Percentiles rank a stretch among this genome's conserved stretches.
These are phyloP conservation scores for Talaromyces piceae DNA, from an alignment of 2,329 filamentous ascomycete genomes.

Conservation along the genomic window DNA sequence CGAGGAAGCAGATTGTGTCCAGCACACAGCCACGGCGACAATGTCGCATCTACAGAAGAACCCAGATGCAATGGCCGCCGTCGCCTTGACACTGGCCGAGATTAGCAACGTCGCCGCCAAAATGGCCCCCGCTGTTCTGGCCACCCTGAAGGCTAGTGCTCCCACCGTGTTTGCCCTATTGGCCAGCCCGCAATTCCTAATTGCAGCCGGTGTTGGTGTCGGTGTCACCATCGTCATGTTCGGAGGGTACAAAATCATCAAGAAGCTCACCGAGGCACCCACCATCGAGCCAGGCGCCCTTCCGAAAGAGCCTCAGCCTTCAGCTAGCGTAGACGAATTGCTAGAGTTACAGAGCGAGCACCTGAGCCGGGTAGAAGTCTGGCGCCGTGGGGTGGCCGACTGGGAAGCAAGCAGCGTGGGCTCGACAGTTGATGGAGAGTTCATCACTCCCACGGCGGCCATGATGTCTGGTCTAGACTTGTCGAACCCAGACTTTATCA, in stretches of 20 bases:
- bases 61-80: slow-evolving; percentile 86
- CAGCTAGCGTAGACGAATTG: slow-evolving; percentile 47
- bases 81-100: slow-evolving; percentile 86
- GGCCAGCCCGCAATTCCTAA: slow-evolving; percentile 86
- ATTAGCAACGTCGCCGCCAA: slow-evolving; percentile 75
- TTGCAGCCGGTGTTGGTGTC: slow-evolving; percentile 79
- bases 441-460: slow-evolving; percentile 54
- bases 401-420: slow-evolving; percentile 46
- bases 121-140: slow-evolving; percentile 73
- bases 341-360: slow-evolving; percentile 45
- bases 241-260: slow-evolving; percentile 95
- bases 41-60: slow-evolving; percentile 74
- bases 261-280: slow-evolving; percentile 56
- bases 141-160: slow-evolving; percentile 68
- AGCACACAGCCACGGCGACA: slow-evolving; percentile 73
- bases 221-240: slow-evolving; percentile 95
- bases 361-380: slow-evolving; percentile 53
- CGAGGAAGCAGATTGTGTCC: slow-evolving; percentile 80
- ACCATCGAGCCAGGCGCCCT: slow-evolving; percentile 5
- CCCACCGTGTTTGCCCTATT: slow-evolving; percentile 82
- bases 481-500: slow-evolving; percentile 22
- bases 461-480: slow-evolving; percentile 39
- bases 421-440: slow-evolving; percentile 59
- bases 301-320: slow-evolving; percentile 15
- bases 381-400: slow-evolving; percentile 58